phyloP scores from a whole-genome alignment of 2,329 filamentous ascomycete species.

The Trichoderma endophyticum region DNA sequence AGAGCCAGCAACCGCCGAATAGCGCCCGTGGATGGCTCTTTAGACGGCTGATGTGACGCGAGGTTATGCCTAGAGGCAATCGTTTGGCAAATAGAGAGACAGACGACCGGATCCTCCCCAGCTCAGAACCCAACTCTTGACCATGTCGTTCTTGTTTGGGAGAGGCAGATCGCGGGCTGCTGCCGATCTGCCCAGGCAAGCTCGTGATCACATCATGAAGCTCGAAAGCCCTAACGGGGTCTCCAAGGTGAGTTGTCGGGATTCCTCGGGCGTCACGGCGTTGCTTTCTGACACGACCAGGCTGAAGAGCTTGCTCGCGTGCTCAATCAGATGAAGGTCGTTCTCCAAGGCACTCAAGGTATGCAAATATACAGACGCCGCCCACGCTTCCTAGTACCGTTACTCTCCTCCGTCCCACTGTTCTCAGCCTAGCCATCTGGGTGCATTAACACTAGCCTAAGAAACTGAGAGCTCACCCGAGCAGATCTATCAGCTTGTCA shows the following conservation, averaged over 20 bases:
- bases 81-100: background rate
- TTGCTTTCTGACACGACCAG: constrained; percentile 43
- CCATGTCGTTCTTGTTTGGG: constrained; percentile 57
- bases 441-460: constrained; percentile 34
- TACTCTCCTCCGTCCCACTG: background rate
- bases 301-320: constrained; percentile 84
- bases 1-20: background rate
- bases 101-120: background rate
- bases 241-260: constrained; percentile 42
- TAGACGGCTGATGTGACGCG: background rate
- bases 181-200: constrained; percentile 54
- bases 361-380: constrained; percentile 23
- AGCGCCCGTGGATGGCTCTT: background rate
- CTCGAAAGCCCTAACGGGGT: constrained; percentile 48
- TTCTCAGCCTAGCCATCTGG: constrained; percentile 4
- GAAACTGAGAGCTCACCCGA: constrained; percentile 85
- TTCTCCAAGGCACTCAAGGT: constrained; percentile 93
- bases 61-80: constrained; percentile 7
- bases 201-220: constrained; percentile 51
- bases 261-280: background rate
- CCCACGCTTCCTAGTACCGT: background rate
- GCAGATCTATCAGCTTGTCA: constrained; percentile 81
- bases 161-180: constrained; percentile 50
- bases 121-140: background rate
- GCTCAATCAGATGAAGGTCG: constrained; percentile 84